Evolutionary conservation across 805 yeast genomes (phyloP).

Genomic region (Teunomyces pallodes): DNA sequence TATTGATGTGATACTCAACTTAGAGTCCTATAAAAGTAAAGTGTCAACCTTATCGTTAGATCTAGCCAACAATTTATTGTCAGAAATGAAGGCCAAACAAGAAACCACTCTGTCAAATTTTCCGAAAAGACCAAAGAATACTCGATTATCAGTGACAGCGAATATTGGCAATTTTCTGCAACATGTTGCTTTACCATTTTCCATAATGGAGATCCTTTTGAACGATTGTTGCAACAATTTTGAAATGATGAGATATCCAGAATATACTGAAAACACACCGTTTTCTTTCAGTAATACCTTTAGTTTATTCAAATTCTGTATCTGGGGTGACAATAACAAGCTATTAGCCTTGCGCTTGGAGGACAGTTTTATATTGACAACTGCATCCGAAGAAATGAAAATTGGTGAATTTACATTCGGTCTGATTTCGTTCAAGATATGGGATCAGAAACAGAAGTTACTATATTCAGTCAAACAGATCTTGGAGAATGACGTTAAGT

Average conservation of each 20-base stretch:
- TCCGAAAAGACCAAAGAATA: neutral
- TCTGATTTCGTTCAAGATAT: slow-evolving; percentile 5
- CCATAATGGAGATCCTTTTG: slow-evolving; percentile 8
- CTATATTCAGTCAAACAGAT: slow-evolving; percentile 8
- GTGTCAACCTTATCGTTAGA: slow-evolving; percentile 15
- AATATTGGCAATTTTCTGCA: slow-evolving; percentile 9
- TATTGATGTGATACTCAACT: slow-evolving; percentile 11
- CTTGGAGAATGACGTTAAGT: slow-evolving; percentile 13
- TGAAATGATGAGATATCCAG: neutral
- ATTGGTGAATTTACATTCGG: slow-evolving; percentile 8
- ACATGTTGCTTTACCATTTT: slow-evolving; percentile 9
- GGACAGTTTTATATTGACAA: slow-evolving; percentile 7
- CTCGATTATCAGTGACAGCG: neutral
- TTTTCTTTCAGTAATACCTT: slow-evolving; percentile 2
- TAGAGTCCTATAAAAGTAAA: slow-evolving; percentile 18
- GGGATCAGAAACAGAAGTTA: slow-evolving; percentile 11
- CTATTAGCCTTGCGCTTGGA: slow-evolving; percentile 4
- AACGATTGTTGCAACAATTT: neutral
- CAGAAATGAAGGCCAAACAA: neutral
- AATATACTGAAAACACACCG: neutral
- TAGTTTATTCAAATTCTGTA: slow-evolving; percentile 2
- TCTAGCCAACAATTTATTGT: slow-evolving; percentile 7
- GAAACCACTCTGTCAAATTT: neutral
- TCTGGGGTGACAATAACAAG: slow-evolving; percentile 8
- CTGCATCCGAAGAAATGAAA: slow-evolving; percentile 15